Percentiles rank a stretch among this genome's conserved stretches.
Evolutionary conservation across 2,329 filamentous ascomycete species (phyloP).

Genomic region (Cercospora brassicicola): DNA sequence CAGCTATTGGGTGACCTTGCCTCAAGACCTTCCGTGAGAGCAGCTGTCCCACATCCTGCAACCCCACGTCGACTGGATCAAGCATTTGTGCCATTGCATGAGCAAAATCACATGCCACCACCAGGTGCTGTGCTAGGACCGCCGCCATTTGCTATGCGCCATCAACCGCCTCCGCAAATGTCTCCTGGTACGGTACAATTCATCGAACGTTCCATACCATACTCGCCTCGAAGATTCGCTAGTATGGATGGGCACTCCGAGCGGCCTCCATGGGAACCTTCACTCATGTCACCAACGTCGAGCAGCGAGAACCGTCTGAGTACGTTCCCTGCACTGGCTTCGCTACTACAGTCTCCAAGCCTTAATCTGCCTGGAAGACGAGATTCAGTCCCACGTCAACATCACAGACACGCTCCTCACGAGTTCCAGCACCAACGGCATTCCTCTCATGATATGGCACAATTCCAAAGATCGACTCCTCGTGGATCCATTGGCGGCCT

Average conservation of each 20-base stretch:
- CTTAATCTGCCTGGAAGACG: slow-evolving; percentile 3
- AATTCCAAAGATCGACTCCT: background rate
- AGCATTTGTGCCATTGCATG: background rate
- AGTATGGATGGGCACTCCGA: slow-evolving; percentile 3
- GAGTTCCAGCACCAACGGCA: slow-evolving; percentile 10
- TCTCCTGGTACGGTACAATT: slow-evolving; percentile 11
- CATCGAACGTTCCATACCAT: slow-evolving; percentile 8
- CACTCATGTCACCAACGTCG: slow-evolving; percentile 11
- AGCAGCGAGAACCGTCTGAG: slow-evolving; percentile 2
- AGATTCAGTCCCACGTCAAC: slow-evolving; percentile 1
- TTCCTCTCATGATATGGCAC: background rate
- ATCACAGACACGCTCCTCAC: slow-evolving; percentile 10
- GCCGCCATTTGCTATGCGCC: slow-evolving; percentile 1
- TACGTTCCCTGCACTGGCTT: background rate
- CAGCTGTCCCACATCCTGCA: slow-evolving; percentile 8
- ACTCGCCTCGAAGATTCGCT: slow-evolving; percentile 1
- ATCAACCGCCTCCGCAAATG: background rate
- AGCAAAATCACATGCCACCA: slow-evolving; percentile 18
- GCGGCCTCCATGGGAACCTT: slow-evolving; percentile 4
- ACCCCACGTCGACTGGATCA: slow-evolving; percentile 11
- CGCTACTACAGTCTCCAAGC: background rate
- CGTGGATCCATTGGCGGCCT: background rate
- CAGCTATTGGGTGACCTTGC: slow-evolving; percentile 35
- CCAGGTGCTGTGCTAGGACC: slow-evolving; percentile 15
- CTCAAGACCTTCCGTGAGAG: slow-evolving; percentile 25